Conservation (phyloP, 768 basidiomycete species). For the Rhizopogon salebrosus region DNA sequence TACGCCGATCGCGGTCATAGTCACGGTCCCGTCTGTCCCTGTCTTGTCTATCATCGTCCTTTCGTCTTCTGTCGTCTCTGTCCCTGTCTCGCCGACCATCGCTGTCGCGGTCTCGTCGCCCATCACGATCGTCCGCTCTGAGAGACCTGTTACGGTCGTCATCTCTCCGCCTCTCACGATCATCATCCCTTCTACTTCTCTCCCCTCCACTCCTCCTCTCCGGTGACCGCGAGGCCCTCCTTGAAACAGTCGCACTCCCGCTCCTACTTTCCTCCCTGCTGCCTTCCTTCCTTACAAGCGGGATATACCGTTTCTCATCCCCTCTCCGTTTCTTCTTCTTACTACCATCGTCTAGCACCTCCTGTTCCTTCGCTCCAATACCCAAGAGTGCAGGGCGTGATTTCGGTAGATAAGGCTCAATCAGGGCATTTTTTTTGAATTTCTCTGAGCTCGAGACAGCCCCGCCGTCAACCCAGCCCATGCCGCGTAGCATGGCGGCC, state of each 20-base stretch:
- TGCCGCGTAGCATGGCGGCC: conserved; percentile 86
- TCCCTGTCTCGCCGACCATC: conserved; percentile 17
- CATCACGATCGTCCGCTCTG: conserved; percentile 17
- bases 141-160: conserved; percentile 5
- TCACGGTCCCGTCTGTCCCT: conserved; percentile 28
- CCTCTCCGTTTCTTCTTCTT: conserved; percentile 41
- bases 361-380: conserved; percentile 88
- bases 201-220: conserved; percentile 15
- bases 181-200: conserved; percentile 5
- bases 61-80: conserved; percentile 22
- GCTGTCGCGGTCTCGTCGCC: conserved; percentile 28
- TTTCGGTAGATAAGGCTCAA: conserved; percentile 78
- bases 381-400: conserved; percentile 84
- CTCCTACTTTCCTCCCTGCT: conserved; percentile 30
- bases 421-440: conserved; percentile 47
- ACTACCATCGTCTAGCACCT: conserved; percentile 65
- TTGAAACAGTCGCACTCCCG: conserved; percentile 39
- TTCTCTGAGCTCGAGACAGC: conserved; percentile 57
- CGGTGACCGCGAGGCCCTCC: conserved; percentile 49
- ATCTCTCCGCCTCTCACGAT: conserved; percentile 13
- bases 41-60: conserved; percentile 21
- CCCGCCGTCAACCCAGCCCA: conserved; percentile 91
- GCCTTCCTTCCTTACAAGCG: conserved; percentile 69
- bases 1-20: conserved; percentile 8
- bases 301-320: conserved; percentile 77